Percentiles rank a stretch among this genome's conserved stretches.
Conservation (phyloP, 2,329 filamentous ascomycete genomes). For the Colletotrichum aenigma region DNA sequence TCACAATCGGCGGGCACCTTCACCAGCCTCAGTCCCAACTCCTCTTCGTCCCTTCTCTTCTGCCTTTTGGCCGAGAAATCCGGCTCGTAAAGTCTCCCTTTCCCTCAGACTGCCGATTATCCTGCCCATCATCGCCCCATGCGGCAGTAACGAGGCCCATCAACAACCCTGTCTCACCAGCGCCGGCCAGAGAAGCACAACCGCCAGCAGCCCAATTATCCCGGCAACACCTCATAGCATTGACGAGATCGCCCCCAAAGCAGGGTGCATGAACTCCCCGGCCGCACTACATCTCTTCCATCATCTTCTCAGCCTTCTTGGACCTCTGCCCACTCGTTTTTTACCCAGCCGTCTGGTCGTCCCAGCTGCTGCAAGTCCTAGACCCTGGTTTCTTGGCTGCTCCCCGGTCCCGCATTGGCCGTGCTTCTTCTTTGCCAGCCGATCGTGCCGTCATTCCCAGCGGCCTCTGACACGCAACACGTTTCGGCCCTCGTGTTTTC, state of each 20-base stretch:
- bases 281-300: not conserved
- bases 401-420: slow-evolving; percentile 17
- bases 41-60: not conserved
- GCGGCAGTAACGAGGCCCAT: not conserved
- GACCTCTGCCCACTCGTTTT: not conserved
- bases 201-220: not conserved
- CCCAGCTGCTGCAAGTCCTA: not conserved
- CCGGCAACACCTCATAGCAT: not conserved
- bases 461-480: slow-evolving; percentile 20
- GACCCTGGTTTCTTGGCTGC: not conserved
- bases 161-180: not conserved
- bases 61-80: not conserved
- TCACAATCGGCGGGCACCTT: not conserved
- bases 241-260: not conserved
- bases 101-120: not conserved
- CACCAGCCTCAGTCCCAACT: not conserved
- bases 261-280: not conserved
- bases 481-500: slow-evolving; percentile 14
- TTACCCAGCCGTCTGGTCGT: not conserved
- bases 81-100: not conserved
- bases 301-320: not conserved
- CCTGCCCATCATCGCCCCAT: not conserved
- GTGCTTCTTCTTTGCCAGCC: slow-evolving; percentile 9
- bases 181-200: not conserved
- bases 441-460: slow-evolving; percentile 18